Evolutionary conservation across 176 grass and related monocot genomes (phyloP), one percentile per base, ranked within the genome.

Genomic region (Neostapfia colusana): DNA sequence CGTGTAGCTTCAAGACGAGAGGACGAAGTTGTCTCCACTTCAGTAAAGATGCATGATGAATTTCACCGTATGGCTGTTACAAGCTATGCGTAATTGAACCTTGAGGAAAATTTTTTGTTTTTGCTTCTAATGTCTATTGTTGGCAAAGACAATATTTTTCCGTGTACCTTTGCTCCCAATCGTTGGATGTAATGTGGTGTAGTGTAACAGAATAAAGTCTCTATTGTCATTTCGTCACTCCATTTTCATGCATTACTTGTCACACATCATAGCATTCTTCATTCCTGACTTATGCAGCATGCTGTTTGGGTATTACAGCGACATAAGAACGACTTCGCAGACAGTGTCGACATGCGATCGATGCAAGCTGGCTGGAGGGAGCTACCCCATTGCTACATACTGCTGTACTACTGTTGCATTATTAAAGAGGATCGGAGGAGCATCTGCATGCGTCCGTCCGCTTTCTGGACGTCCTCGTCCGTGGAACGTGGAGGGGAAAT

Each of bases 1-100:
- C 13, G 63, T 83, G 76, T 86, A 68, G 54, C 73, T 77, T 61
- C 44, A 42, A 67, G 78, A n/a, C n/a, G n/a, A 77, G 85, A 67
- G 66, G 73, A 77, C 17, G 27, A 75, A 81, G 73, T 65, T 72
- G 68, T 76, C 58, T 43, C 16, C 66, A 59, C 72, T 61, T 79
- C 15, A 68, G 63, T 48, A 74, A 48, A 25, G 58, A 26, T n/a
- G n/a, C n/a, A n/a, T 64, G 35, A 43, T 73, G 43, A 55, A 65
- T 86, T 49, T 28, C 64, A 63, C 45, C 24, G 53, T n/a, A n/a
- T 71, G 42, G 64, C 18, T 61, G 59, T 58, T 86, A 70, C 50
- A 80, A 76, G 25, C 55, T 38, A 39, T 76, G 26, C 34, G 51
- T 70, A 51, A 65, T 60, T 59, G 31, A 63, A 61, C 71, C 39